Conservation (phyloP, 164 flowering plant species). For the Paratinospora sagittata region DNA sequence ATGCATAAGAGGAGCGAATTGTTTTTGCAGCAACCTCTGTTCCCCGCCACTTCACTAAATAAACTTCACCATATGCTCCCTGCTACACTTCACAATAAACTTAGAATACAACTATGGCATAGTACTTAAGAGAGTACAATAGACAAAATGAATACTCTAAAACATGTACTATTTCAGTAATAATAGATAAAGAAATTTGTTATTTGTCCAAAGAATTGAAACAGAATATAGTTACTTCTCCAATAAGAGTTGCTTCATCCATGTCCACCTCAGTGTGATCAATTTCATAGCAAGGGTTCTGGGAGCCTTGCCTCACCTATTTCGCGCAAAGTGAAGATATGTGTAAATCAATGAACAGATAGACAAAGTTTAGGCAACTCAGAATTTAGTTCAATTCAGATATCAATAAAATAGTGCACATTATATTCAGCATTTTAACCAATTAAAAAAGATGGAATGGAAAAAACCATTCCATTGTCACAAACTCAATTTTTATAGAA, state of each 20-base stretch:
- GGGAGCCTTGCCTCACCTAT: slow-evolving; percentile 43
- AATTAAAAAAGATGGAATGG: not conserved
- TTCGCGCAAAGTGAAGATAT: slow-evolving; percentile 12
- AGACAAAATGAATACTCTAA: not conserved
- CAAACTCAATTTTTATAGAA: no score
- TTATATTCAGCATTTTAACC: not conserved
- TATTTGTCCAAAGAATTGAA: slow-evolving; percentile 7
- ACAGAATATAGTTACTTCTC: slow-evolving; percentile 40
- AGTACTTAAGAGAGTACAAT: not conserved
- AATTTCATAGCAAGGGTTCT: slow-evolving; percentile 41
- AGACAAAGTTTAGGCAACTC: not conserved
- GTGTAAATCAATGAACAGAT: slow-evolving; percentile 6
- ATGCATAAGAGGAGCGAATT: no score
- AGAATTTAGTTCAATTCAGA: slow-evolving; percentile 4
- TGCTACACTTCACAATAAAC: slow-evolving; percentile 17
- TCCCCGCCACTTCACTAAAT: no score
- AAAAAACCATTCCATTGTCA: no score
- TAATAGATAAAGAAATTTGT: not conserved
- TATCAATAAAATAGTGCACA: not conserved
- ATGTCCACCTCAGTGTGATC: slow-evolving; percentile 42
- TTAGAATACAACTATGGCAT: not conserved
- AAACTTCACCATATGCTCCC: no score
- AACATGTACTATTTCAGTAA: not conserved
- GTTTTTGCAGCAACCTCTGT: no score
- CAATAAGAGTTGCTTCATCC: slow-evolving; percentile 51